Evolutionary conservation across 441 rosid species (phyloP).

Genomic region (Erodium trifolium): DNA sequence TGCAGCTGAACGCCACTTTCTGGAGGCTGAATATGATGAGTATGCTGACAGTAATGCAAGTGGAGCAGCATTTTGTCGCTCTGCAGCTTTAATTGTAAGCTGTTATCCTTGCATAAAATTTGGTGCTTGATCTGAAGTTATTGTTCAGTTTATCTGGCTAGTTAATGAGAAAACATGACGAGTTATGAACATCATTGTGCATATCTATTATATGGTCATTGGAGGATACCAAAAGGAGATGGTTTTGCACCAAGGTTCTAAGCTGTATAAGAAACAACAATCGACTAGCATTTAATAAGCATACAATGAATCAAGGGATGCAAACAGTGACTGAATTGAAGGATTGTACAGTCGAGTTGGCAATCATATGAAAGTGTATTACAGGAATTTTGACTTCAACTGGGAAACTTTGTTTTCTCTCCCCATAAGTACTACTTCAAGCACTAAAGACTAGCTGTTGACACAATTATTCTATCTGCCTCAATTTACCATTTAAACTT

Average conservation of each 20-base stretch:
- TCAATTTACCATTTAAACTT: no score
- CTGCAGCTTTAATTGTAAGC: slow-evolving; percentile 64
- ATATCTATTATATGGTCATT: background rate
- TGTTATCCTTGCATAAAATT: background rate
- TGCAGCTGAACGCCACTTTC: slow-evolving; percentile 61
- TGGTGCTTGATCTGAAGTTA: background rate
- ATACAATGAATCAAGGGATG: background rate
- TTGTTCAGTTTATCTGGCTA: background rate
- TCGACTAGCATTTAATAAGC: background rate
- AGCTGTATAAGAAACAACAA: no score
- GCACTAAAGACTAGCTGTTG: no score
- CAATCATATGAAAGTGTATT: background rate
- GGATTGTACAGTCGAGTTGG: background rate
- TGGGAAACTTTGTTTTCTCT: no score
- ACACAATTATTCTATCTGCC: no score
- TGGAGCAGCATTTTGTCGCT: slow-evolving; percentile 77
- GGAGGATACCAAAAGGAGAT: background rate
- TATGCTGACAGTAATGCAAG: slow-evolving; percentile 56
- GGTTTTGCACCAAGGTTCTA: background rate
- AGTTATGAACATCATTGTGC: background rate
- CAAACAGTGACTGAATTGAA: background rate
- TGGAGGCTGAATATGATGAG: slow-evolving; percentile 67
- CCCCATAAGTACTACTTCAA: no score
- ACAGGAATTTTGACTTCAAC: no score
- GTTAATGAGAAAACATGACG: background rate